Evolutionary conservation across 2,329 filamentous ascomycete species (phyloP).

Genomic region (Colletotrichum sp.): DNA sequence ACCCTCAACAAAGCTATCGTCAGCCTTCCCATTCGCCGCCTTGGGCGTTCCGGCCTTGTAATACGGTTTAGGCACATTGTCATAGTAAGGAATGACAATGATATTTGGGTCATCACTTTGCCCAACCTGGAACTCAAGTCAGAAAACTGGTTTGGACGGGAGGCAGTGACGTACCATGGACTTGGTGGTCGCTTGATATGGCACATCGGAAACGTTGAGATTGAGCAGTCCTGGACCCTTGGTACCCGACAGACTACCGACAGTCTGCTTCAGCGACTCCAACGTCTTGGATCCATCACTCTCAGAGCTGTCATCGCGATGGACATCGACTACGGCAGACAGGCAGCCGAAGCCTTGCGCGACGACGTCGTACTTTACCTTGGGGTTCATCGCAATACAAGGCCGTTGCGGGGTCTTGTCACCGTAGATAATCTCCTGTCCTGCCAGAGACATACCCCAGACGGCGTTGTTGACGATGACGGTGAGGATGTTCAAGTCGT

Average conservation of each 20-base stretch:
- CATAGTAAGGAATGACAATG: constrained; percentile 2
- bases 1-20: neutral
- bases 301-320: neutral
- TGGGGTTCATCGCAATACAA: constrained; percentile 4
- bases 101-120: neutral
- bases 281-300: neutral
- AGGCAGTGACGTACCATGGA: neutral
- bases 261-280: neutral
- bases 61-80: neutral
- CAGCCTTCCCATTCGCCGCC: neutral
- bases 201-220: neutral
- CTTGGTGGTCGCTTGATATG: neutral
- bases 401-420: constrained; percentile 2
- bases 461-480: constrained; percentile 4
- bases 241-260: neutral
- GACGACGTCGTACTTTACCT: neutral
- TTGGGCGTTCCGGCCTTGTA: neutral
- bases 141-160: no score
- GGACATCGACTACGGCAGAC: neutral
- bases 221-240: neutral
- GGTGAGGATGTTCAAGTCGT: neutral
- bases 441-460: constrained; percentile 12
- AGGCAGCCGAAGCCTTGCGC: neutral
- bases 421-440: constrained; percentile 2
- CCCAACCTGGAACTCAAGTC: neutral